Percentiles rank a stretch among this genome's conserved stretches.
These are phyloP conservation scores for Aspergillus viridinutans DNA, from an alignment of 2,329 filamentous ascomycete genomes.

Conservation along the genomic window DNA sequence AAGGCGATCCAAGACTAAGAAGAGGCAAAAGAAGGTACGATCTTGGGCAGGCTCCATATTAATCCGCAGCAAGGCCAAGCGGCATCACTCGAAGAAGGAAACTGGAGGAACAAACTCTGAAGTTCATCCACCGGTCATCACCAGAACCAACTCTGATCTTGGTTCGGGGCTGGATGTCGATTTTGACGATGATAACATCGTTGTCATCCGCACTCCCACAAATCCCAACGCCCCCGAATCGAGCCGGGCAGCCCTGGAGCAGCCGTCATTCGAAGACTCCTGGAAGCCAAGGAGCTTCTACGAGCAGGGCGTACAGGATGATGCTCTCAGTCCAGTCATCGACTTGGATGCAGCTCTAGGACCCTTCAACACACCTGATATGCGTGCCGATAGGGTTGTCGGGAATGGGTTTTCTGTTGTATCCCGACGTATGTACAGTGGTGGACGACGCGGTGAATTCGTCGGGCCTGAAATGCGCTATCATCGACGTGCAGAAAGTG, in stretches of 20 bases:
- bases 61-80: conserved; percentile 44
- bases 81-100: conserved; percentile 42
- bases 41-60: conserved; percentile 53
- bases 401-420: conserved; percentile 38
- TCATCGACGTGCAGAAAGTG: conserved; percentile 48
- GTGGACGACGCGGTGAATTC: conserved; percentile 44
- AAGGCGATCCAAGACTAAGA: conserved; percentile 36
- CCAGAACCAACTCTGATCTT: conserved; percentile 39
- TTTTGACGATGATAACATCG: conserved; percentile 48
- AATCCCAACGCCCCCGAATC: conserved; percentile 30
- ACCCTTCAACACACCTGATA: conserved; percentile 72
- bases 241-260: conserved; percentile 15
- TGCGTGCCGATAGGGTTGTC: conserved; percentile 28
- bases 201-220: conserved; percentile 44
- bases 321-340: conserved; percentile 74
- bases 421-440: conserved; percentile 47
- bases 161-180: conserved; percentile 42
- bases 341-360: conserved; percentile 91
- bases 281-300: conserved; percentile 45
- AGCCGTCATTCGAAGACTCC: conserved; percentile 30
- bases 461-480: conserved; percentile 47
- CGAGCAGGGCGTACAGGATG: conserved; percentile 50
- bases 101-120: conserved; percentile 31
- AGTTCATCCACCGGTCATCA: conserved; percentile 43
- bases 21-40: conserved; percentile 71